Evolutionary conservation across 2,329 filamentous ascomycete genomes (phyloP), one percentile per base, ranked within the genome.

Genomic region (Blumeriella jaapii): DNA sequence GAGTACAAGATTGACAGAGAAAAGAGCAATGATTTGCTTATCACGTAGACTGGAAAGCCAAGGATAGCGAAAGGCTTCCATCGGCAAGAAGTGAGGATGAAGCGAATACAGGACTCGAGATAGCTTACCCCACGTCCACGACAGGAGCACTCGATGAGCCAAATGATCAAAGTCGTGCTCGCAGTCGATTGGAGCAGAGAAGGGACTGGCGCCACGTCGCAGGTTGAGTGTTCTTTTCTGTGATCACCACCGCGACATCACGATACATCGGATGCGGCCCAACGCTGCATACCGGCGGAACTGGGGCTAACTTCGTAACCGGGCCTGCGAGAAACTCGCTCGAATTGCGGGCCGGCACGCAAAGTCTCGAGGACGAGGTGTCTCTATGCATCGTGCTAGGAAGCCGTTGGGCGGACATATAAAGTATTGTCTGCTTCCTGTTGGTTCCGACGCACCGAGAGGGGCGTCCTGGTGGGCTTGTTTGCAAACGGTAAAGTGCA

Each of bases 151-250:
- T 49, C 34, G 38, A 39, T 25, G n/a, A 37, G 40, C 26, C 45
- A 38, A 48, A 43, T 49, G 51, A 53, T 48, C 44, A 50, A 38
- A 37, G 38, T 53, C 48, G 48, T 50, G 51, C 49, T 47, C 38
- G 26, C 13, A 29, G 36, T 36, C 42, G 44, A 54, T 54, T 54
- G 50, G 51, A 39, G 20, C 25, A 16, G 25, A 16, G 36, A 32
- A 35, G 32, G 45, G 29, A 49, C 39, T 49, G 38, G 46, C 42
- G 52, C 53, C 53, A 55, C 53, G 48, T 54, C 42, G 49, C 46
- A 44, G 34, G 31, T 38, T 45, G 12, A 8, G 12, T 24, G 9
- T n/a, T 24, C 34, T 39, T 34, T 35, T 31, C 33, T 22, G 31
- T 41, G 36, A 45, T 41, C 34, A 30, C 19, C 31, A 23, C 34